Conservation (phyloP, 805 yeast genomes). For the Saccharomyces kudriavzevii region DNA sequence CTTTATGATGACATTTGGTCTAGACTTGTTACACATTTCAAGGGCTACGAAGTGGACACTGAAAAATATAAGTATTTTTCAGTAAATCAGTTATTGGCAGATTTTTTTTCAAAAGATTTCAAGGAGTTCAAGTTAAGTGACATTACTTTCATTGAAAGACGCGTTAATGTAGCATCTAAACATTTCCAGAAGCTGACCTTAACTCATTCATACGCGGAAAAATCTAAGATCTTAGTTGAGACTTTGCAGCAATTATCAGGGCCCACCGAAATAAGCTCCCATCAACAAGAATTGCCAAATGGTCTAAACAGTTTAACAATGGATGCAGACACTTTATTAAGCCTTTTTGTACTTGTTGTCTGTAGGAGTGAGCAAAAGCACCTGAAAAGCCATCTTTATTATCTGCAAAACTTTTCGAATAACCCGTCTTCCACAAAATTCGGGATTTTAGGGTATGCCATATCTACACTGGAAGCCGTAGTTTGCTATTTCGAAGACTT, state of each 20-base stretch:
- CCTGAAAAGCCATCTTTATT: constrained; percentile 55
- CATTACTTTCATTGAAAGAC: constrained; percentile 32
- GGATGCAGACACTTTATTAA: constrained; percentile 77
- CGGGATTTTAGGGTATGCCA: constrained; percentile 67
- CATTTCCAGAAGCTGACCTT: constrained; percentile 42
- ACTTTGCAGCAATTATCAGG: constrained; percentile 47
- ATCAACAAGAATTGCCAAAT: constrained; percentile 1
- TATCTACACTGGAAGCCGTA: constrained; percentile 81
- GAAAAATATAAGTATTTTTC: constrained; percentile 28
- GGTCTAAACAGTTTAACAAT: constrained; percentile 28
- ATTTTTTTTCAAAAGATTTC: constrained; percentile 33
- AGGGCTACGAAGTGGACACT: constrained; percentile 16
- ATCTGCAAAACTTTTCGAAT: constrained; percentile 51
- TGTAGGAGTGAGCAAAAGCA: constrained; percentile 51
- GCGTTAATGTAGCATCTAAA: constrained; percentile 43
- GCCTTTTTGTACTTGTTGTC: constrained; percentile 63
- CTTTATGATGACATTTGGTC: constrained; percentile 63
- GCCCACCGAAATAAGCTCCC: constrained; percentile 4
- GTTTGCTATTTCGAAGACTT: constrained; percentile 46
- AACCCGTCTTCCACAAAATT: constrained; percentile 34
- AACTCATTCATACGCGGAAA: constrained; percentile 40
- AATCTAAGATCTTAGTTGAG: constrained; percentile 41
- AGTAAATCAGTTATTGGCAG: constrained; percentile 38
- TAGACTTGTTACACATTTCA: constrained; percentile 28
- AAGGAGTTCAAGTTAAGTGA: constrained; percentile 22